These are phyloP conservation scores for Cercospora sesami DNA, from an alignment of 2,329 filamentous ascomycete genomes.

Conservation along the genomic window DNA sequence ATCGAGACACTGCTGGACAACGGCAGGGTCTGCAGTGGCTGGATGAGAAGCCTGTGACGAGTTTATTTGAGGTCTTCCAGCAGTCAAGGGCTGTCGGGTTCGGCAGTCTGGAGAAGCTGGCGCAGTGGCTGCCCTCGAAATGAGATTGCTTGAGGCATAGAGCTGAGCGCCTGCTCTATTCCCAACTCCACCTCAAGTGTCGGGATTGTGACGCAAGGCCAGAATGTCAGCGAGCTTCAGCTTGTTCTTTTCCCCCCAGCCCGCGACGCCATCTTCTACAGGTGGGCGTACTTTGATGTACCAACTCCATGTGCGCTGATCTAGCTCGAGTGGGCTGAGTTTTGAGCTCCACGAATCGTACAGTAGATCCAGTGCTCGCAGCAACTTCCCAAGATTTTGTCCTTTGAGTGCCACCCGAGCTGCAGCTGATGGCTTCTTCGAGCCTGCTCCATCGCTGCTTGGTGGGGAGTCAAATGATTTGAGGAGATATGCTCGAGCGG, in stretches of 20 bases:
- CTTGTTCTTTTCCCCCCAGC: constrained; percentile 79
- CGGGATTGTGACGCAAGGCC: constrained; percentile 51
- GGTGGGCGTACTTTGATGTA: constrained; percentile 75
- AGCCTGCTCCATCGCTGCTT: constrained; percentile 30
- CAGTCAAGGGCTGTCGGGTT: constrained; percentile 28
- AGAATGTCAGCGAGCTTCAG: constrained; percentile 68
- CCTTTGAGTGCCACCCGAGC: constrained; percentile 62
- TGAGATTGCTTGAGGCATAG: neutral
- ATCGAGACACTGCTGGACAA: constrained; percentile 35
- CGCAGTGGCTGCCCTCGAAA: constrained; percentile 29
- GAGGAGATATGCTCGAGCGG: constrained; percentile 60
- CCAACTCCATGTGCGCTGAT: constrained; percentile 77
- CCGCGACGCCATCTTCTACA: constrained; percentile 69
- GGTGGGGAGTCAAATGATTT: constrained; percentile 59
- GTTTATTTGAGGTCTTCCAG: constrained; percentile 25
- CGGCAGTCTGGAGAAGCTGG: constrained; percentile 29
- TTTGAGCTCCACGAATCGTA: constrained; percentile 72
- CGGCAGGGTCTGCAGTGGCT: constrained; percentile 27
- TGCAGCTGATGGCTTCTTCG: constrained; percentile 57
- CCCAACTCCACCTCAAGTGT: neutral
- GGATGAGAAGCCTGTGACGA: constrained; percentile 21
- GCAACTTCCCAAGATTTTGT: constrained; percentile 66
- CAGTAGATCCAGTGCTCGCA: constrained; percentile 70
- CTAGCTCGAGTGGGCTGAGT: constrained; percentile 65
- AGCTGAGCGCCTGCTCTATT: neutral